phyloP scores from a whole-genome alignment of 306 rosid genomes.

The peach (Prunus persica) region DNA sequence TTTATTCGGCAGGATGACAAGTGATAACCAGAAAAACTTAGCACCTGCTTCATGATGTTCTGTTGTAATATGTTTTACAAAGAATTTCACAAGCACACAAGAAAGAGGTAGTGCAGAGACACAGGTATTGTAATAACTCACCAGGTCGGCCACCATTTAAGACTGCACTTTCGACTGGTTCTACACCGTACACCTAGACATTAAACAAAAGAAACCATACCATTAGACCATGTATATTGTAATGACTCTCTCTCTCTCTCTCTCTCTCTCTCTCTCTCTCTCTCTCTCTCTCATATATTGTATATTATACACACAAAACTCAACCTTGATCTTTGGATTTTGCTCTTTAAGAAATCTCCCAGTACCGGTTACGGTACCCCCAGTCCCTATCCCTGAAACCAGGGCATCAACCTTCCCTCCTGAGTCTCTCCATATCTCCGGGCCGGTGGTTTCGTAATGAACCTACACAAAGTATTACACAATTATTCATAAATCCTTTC shows the following conservation, averaged over 20 bases:
- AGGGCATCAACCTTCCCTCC: slow-evolving; percentile 63
- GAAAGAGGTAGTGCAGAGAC: not conserved
- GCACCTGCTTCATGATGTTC: not conserved
- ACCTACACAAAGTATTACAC: slow-evolving; percentile 33
- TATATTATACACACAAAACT: not conserved
- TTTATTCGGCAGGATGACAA: no score
- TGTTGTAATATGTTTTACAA: not conserved
- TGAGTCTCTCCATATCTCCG: slow-evolving; percentile 87
- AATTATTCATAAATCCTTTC: not conserved
- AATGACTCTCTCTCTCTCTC: slow-evolving; percentile 1
- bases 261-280: no score
- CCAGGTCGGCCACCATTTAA: slow-evolving; percentile 75
- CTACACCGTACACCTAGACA: slow-evolving; percentile 65
- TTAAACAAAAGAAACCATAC: not conserved
- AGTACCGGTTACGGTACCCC: slow-evolving; percentile 67
- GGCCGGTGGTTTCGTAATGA: slow-evolving; percentile 90
- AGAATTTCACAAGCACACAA: not conserved
- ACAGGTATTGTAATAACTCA: slow-evolving; percentile 23
- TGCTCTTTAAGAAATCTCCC: slow-evolving; percentile 75
- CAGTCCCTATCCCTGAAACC: slow-evolving; percentile 81
- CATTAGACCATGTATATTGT: slow-evolving; percentile 2
- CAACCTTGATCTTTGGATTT: slow-evolving; percentile 75
- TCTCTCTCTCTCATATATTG: not conserved
- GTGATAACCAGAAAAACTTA: not conserved
- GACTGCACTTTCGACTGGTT: slow-evolving; percentile 78